Evolutionary conservation across 2,329 filamentous ascomycete species (phyloP), one percentile per base, ranked within the genome.

Genomic region (Paraphoma sp.): DNA sequence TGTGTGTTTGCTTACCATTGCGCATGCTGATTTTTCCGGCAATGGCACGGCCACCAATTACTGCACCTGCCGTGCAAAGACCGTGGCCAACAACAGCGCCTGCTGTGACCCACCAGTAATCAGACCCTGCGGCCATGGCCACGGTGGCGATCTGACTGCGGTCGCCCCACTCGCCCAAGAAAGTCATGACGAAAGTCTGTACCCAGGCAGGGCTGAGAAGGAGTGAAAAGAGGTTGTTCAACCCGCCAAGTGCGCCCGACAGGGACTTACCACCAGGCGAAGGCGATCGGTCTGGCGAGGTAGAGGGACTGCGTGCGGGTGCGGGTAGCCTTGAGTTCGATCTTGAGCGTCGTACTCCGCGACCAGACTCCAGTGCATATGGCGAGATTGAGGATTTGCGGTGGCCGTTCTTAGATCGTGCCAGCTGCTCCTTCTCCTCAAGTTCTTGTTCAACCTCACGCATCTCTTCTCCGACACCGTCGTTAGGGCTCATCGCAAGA

Each of bases 111-210:
- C 93, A 97, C 94, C 94, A 98, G 78, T 98, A 99, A 75, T 99
- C 95, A 77, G 96, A 92, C 17, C 95, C 95, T 33, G 95, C 94
- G 48, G 95, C 95, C 95, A 99, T 99, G 51, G 95, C 95, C 73
- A 99, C 96, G 0, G 95, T 99, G 18, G 95, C 95, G 70, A 99
- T 98, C 80, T 99, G 95, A 75, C 92, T 96, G 65, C 95, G 88
- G 72, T 99, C 95, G 54, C 95, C 95, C 95, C 95, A 99, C 77
- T 99, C 95, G 41, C 95, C 95, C 30, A 99, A 81, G 80, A 99
- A 99, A 2, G 95, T 99, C 95, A 99, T 99, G 68, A 96, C 87
- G 74, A 99, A 99, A 0, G 95, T 99, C 79, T 98, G 94, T 12
- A 99, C 95, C 95, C 95, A 99, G 0, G 93, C 95, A 1, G 95